Conservation (phyloP, 176 grass and related monocot species). For the Hordeum marinum region DNA sequence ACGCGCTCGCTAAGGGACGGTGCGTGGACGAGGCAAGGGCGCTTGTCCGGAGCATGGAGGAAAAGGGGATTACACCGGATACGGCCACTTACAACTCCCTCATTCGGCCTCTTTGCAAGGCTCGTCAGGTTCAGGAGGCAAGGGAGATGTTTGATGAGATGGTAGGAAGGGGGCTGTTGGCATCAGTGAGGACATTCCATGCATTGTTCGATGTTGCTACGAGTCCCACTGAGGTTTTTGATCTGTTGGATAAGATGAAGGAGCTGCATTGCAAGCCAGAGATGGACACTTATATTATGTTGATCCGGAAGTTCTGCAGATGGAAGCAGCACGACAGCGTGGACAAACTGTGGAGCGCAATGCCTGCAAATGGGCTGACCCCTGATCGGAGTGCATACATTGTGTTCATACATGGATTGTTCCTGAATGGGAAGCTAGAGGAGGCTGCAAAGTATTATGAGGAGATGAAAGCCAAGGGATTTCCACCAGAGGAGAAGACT, state of each 20-base stretch:
- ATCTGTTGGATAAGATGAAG: slow-evolving; percentile 63
- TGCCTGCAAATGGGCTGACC: slow-evolving; percentile 55
- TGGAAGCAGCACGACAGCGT: slow-evolving; percentile 71
- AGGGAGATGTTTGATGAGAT: slow-evolving; percentile 66
- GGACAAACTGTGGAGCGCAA: slow-evolving; percentile 65
- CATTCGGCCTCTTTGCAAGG: slow-evolving; percentile 72
- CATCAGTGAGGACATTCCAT: slow-evolving; percentile 79
- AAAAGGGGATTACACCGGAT: slow-evolving; percentile 50
- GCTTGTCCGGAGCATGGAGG: slow-evolving; percentile 62
- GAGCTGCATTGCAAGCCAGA: slow-evolving; percentile 25
- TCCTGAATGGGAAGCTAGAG: slow-evolving; percentile 67
- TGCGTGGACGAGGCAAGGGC: slow-evolving; percentile 59
- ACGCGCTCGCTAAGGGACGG: slow-evolving; percentile 60
- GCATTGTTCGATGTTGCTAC: slow-evolving; percentile 54
- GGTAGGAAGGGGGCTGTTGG: slow-evolving; percentile 45
- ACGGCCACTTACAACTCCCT: slow-evolving; percentile 72
- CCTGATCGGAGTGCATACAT: slow-evolving; percentile 79
- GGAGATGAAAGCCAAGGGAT: slow-evolving; percentile 76
- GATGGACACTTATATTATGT: slow-evolving; percentile 79
- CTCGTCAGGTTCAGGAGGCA: slow-evolving; percentile 49
- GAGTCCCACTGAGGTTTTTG: slow-evolving; percentile 53
- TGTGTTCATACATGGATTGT: slow-evolving; percentile 72
- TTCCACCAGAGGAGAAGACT: slow-evolving; percentile 64
- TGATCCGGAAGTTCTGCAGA: slow-evolving; percentile 74
- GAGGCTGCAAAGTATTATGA: slow-evolving; percentile 60